These are phyloP conservation scores for Gossypium mustelinum DNA, from an alignment of 345 rosid genomes.

Conservation along the genomic window DNA sequence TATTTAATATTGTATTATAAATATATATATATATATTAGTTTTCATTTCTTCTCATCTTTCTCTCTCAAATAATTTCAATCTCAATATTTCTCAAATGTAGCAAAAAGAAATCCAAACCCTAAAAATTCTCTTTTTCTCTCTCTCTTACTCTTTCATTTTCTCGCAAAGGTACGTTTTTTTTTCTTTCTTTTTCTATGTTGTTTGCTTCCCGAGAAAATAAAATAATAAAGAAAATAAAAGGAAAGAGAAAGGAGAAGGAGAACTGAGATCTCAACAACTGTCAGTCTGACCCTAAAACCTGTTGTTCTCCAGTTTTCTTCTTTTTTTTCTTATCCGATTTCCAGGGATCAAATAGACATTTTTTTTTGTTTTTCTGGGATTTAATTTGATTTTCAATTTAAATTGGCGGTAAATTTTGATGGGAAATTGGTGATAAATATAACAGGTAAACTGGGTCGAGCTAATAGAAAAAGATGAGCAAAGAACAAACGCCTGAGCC, in stretches of 20 bases:
- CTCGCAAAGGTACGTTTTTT: conserved; percentile 4
- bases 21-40: neutral
- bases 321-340: neutral
- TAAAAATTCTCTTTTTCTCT: neutral
- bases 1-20: too few relatives aligned
- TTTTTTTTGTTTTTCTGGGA: neutral
- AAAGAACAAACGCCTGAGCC: conserved; percentile 86
- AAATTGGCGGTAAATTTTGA: conserved; percentile 8
- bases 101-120: conserved; percentile 1
- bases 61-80: conserved; percentile 1
- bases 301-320: neutral
- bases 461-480: conserved; percentile 45
- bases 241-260: neutral
- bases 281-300: conserved; percentile 24
- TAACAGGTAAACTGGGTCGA: conserved; percentile 17
- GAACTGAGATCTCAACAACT: conserved; percentile 40
- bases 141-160: neutral
- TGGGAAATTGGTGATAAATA: conserved; percentile 13
- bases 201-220: conserved; percentile 30
- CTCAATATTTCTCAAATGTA: neutral
- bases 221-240: conserved; percentile 10
- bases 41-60: neutral
- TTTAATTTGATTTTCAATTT: conserved; percentile 11
- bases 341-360: neutral
- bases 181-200: neutral